phyloP scores from a whole-genome alignment of 2,329 filamentous ascomycete genomes.

The Monosporascus sp. region DNA sequence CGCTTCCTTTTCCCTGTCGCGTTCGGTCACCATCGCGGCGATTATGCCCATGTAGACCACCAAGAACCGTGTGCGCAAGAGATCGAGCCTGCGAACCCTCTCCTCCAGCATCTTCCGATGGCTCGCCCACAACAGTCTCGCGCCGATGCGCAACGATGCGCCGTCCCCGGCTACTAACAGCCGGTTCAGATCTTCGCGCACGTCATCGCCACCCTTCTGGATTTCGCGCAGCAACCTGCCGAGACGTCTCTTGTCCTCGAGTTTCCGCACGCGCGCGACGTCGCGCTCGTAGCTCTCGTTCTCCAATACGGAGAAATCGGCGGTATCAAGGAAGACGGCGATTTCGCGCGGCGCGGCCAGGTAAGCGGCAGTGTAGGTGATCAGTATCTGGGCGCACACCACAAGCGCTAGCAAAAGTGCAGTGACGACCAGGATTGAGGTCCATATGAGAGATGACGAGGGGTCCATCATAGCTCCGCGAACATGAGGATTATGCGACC shows the following conservation, averaged over 20 bases:
- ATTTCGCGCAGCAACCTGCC: conserved; percentile 56
- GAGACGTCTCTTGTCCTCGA: conserved; percentile 59
- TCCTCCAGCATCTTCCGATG: conserved; percentile 51
- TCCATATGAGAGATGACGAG: conserved; percentile 48
- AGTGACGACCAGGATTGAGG: conserved; percentile 52
- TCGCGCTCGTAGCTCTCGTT: conserved; percentile 61
- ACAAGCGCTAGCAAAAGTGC: conserved; percentile 52
- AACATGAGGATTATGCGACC: conserved; percentile 10
- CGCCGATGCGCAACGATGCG: conserved; percentile 38
- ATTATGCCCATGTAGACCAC: conserved; percentile 60
- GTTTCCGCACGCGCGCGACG: conserved; percentile 49
- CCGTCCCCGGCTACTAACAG: conserved; percentile 44
- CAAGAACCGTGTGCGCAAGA: conserved; percentile 60
- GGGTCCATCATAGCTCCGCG: conserved; percentile 40
- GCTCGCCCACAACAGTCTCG: conserved; percentile 54
- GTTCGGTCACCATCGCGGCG: conserved; percentile 30
- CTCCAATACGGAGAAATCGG: conserved; percentile 58
- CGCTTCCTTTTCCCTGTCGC: conserved; percentile 26
- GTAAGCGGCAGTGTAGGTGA: conserved; percentile 52
- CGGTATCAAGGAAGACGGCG: conserved; percentile 51
- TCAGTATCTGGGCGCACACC: conserved; percentile 47
- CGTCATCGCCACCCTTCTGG: conserved; percentile 53
- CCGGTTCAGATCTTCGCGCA: conserved; percentile 54
- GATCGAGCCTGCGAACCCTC: conserved; percentile 52
- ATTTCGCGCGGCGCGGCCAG: conserved; percentile 54